Conservation (phyloP, 2,329 filamentous ascomycete genomes). For the Emmonsia crescens region DNA sequence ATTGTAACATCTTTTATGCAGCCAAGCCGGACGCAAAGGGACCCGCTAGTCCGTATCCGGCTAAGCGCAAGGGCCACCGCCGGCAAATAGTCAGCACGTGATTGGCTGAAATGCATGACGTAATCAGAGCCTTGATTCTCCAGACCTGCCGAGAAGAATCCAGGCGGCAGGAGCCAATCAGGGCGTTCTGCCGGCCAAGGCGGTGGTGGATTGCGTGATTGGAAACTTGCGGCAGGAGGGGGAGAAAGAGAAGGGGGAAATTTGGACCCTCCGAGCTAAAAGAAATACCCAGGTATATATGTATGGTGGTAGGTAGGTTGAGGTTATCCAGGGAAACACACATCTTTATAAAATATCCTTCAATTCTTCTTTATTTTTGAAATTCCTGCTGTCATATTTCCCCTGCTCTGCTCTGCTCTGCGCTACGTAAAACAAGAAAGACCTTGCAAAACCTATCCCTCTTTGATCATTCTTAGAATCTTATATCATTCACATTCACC, state of each 20-base stretch:
- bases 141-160: conserved; percentile 21
- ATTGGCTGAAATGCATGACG: conserved; percentile 1
- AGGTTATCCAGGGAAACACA: not conserved
- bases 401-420: not conserved
- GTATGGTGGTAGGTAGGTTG: too few species aligned
- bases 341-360: not conserved
- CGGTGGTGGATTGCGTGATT: conserved; percentile 29
- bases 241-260: too few species aligned
- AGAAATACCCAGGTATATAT: too few species aligned
- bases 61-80: not conserved
- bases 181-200: conserved; percentile 17
- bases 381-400: not conserved
- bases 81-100: not conserved
- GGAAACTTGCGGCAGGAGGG: conserved; percentile 8
- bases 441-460: not conserved
- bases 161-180: conserved; percentile 21
- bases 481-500: conserved; percentile 12
- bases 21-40: not conserved
- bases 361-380: not conserved
- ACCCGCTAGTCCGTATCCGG: not conserved
- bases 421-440: not conserved
- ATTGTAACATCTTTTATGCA: not conserved
- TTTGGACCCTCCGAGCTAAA: too few species aligned
- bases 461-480: not conserved
- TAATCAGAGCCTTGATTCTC: conserved; percentile 5